Evolutionary conservation across 1,284 basidiomycete species (phyloP).

Genomic region (Schizophyllum amplum): DNA sequence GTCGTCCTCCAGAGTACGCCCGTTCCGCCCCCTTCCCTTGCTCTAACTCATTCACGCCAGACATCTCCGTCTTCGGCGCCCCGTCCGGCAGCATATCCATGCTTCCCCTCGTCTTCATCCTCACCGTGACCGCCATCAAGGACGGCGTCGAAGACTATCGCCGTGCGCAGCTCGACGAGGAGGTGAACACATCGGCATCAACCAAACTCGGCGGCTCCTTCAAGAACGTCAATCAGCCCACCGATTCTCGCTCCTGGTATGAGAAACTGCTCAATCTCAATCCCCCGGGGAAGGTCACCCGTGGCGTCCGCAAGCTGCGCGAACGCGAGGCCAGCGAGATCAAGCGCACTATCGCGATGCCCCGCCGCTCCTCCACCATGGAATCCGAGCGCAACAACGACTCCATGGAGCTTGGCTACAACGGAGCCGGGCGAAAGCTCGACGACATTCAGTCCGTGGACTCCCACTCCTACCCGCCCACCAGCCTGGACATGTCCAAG

Average conservation of each 20-base stretch:
- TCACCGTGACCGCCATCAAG: constrained; percentile 87
- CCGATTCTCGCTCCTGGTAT: constrained; percentile 68
- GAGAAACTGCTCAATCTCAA: constrained; percentile 66
- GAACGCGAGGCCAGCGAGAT: constrained; percentile 70
- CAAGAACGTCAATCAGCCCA: constrained; percentile 85
- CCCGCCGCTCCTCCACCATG: neutral
- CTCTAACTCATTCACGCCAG: constrained; percentile 26
- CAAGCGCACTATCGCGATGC: constrained; percentile 35
- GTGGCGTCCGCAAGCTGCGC: constrained; percentile 80
- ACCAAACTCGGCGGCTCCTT: constrained; percentile 78
- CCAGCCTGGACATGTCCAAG: constrained; percentile 24
- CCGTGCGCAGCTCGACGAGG: constrained; percentile 78
- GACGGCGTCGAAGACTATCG: constrained; percentile 94
- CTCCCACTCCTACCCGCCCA: constrained; percentile 57
- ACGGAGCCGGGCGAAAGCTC: constrained; percentile 37
- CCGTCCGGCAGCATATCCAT: constrained; percentile 79
- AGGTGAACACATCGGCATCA: constrained; percentile 86
- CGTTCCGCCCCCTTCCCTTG: too few species aligned
- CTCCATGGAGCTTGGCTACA: constrained; percentile 31
- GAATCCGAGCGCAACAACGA: constrained; percentile 46
- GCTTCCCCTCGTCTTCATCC: constrained; percentile 83
- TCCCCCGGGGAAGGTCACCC: constrained; percentile 67
- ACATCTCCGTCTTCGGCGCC: constrained; percentile 89
- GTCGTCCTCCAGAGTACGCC: constrained; percentile 74
- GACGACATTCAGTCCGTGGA: constrained; percentile 65